These are phyloP conservation scores for Babesia ovata DNA, from an alignment of 169 alveolate species.

Conservation along the genomic window DNA sequence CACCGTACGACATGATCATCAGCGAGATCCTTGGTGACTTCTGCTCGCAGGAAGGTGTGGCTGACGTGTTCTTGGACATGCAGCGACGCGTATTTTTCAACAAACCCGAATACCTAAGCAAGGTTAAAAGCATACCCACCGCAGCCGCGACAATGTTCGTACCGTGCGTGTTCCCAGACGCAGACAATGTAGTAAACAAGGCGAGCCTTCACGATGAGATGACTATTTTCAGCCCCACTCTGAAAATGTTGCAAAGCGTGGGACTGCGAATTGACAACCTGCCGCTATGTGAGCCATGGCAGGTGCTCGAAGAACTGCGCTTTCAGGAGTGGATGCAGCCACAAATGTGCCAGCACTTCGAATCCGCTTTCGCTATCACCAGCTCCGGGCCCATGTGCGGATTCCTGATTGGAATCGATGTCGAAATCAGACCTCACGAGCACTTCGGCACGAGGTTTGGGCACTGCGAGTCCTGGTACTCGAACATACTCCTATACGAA, in stretches of 20 bases:
- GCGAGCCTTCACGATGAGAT: constrained; percentile 74
- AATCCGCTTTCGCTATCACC: constrained; percentile 56
- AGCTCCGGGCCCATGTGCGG: constrained; percentile 79
- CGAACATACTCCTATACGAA: constrained; percentile 74
- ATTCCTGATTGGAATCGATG: constrained; percentile 81
- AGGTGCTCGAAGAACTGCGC: constrained; percentile 62
- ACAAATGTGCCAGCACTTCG: constrained; percentile 77
- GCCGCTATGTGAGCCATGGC: constrained; percentile 62
- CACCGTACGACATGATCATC: constrained; percentile 81
- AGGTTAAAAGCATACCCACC: constrained; percentile 78
- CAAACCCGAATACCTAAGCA: constrained; percentile 65
- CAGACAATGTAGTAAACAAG: constrained; percentile 76
- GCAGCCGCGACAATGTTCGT: constrained; percentile 79
- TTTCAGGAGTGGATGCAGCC: constrained; percentile 72
- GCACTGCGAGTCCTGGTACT: constrained; percentile 80
- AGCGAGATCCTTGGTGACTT: constrained; percentile 86
- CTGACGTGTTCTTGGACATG: constrained; percentile 82
- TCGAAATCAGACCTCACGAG: constrained; percentile 83
- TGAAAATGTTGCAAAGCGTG: constrained; percentile 78
- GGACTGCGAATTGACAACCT: constrained; percentile 65
- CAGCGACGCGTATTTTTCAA: constrained; percentile 75
- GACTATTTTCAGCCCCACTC: constrained; percentile 79
- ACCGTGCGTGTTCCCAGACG: constrained; percentile 80
- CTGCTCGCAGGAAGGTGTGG: constrained; percentile 86
- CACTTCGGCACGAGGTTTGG: constrained; percentile 81